Percentiles rank a stretch among this genome's conserved stretches.
Evolutionary conservation across 331 rosid species (phyloP).

Genomic region (Prunus yedoensis): DNA sequence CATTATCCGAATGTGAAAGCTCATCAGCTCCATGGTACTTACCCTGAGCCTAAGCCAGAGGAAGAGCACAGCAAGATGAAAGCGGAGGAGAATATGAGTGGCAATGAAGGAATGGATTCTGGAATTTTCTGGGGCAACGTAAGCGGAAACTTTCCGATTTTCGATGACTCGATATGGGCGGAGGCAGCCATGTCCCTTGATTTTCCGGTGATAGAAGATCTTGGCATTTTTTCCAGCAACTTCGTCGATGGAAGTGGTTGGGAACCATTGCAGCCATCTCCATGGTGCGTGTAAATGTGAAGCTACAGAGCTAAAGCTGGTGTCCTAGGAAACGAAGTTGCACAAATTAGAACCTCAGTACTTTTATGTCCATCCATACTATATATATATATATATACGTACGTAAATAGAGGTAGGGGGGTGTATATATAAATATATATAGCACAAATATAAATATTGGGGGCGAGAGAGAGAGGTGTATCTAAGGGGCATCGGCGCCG

Average conservation of each 20-base stretch:
- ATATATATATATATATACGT: too few relatives aligned
- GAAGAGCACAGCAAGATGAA: not conserved
- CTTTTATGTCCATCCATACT: too few relatives aligned
- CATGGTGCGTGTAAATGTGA: constrained; percentile 51
- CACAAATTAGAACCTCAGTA: not conserved
- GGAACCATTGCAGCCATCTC: constrained; percentile 45
- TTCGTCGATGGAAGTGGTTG: constrained; percentile 37
- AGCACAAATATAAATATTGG: not conserved
- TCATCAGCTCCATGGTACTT: not conserved
- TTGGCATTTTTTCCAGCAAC: constrained; percentile 25
- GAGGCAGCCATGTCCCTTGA: constrained; percentile 73
- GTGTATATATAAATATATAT: not conserved
- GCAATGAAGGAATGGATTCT: not conserved
- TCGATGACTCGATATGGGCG: constrained; percentile 63
- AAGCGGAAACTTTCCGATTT: constrained; percentile 32
- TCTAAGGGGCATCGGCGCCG: not conserved
- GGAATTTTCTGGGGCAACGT: constrained; percentile 37
- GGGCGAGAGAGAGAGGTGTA: not conserved
- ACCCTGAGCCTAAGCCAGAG: not conserved
- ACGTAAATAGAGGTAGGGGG: not conserved
- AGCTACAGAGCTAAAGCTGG: not conserved
- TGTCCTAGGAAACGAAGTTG: not conserved
- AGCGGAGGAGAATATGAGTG: not conserved
- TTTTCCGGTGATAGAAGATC: constrained; percentile 40
- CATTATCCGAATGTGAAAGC: not conserved